Base-by-base conservation (phyloP, 306 rosid species). In the Quercus engelmannii region DNA sequence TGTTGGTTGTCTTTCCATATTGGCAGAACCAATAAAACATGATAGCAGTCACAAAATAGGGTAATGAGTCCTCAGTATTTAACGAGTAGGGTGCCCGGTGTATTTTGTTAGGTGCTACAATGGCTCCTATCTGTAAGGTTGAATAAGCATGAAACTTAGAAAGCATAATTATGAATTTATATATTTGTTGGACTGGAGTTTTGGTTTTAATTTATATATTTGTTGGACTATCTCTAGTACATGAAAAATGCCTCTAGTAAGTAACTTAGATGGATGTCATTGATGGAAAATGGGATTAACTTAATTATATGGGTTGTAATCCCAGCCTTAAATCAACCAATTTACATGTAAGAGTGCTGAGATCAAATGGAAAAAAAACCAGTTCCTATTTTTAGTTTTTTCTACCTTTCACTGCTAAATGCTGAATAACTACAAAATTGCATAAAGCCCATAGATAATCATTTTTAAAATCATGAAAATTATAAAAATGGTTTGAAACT, bases 121-220 rank as follows among this genome's bases (percentile, higher is more conserved):
- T 91, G 19, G 98, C 98, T 81, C 98, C 99, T 46, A 95, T 93
- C 98, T 95, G 94, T 82, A 88, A 93, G 56, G 46, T 80, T 55
- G 74, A 63, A 80, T 21, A 69, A 77, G 6, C 31, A 55, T 71
- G 21, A 72, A 6, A 20, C n/a, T 56, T 63, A 77, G 23, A 28
- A 23, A 10, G 68, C 43, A 46, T 33, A 28, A 12, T 19, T 10
- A 43, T 18, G 58, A 43, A 25, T 7, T 21, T 58, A 65, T 31
- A 15, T 65, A 30, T 28, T 3, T 28, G 46, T 35, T 35, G 41
- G 41, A 35, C 41, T 35, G 8, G 41, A 5, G 41, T 35, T 5
- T 8, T 5, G 41, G 41, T 35, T 1, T 35, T 35, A 5, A 35
- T 35, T 33, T 6, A 2, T 35, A 5, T 5, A 35, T 35, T 35